phyloP scores from a whole-genome alignment of 768 basidiomycete species.

The Tulasnella sp. region DNA sequence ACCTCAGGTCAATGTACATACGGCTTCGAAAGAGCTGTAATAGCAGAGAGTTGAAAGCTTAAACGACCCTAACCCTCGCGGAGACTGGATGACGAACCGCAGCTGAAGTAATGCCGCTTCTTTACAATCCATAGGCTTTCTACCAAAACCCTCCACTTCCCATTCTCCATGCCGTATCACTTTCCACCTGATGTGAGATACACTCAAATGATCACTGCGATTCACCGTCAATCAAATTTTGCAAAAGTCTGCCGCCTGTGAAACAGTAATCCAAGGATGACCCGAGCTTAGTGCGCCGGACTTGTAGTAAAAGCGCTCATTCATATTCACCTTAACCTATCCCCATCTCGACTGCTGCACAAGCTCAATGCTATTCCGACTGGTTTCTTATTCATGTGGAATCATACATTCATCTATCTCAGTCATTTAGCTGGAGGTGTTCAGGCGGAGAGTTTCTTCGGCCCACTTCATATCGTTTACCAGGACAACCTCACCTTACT shows the following conservation, averaged over 20 bases:
- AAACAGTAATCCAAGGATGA: not conserved
- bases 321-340: not conserved
- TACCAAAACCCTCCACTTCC: too few relatives aligned
- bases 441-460: not conserved
- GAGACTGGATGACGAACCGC: too few relatives aligned
- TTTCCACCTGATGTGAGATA: not conserved
- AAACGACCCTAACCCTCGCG: too few relatives aligned
- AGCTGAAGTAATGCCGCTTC: too few relatives aligned
- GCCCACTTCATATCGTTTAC: not conserved
- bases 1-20: too few relatives aligned
- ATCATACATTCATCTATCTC: not conserved
- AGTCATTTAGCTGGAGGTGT: not conserved
- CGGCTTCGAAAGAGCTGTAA: too few relatives aligned
- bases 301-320: not conserved
- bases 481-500: not conserved
- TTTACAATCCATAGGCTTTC: too few relatives aligned
- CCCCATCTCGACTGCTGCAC: not conserved
- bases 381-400: not conserved
- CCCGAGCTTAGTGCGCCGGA: not conserved
- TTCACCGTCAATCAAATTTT: not conserved
- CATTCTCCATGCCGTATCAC: not conserved
- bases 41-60: too few relatives aligned
- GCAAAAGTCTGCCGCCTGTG: not conserved
- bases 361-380: not conserved
- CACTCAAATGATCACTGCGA: not conserved